Evolutionary conservation across 768 basidiomycete genomes (phyloP).

Genomic region (Leucocoprinus leucothites): DNA sequence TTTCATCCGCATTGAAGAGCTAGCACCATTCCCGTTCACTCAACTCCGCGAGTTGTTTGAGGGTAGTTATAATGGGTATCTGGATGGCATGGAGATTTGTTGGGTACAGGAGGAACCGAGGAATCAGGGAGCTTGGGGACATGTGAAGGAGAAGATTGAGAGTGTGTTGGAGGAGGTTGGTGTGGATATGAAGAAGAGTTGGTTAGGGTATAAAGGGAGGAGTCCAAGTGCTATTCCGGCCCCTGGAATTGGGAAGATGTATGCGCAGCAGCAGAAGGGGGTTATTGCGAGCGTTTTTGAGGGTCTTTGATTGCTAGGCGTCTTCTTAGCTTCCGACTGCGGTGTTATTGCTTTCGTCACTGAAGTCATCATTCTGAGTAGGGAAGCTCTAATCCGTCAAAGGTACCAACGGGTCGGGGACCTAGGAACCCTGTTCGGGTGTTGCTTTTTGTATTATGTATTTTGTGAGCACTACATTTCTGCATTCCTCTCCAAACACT

Average conservation of each 20-base stretch:
- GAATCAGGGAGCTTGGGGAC: conserved; percentile 81
- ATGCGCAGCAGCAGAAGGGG: conserved; percentile 59
- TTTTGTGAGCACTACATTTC: too few relatives aligned
- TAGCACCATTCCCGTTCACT: conserved; percentile 83
- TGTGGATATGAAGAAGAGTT: conserved; percentile 18
- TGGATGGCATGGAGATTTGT: conserved; percentile 35
- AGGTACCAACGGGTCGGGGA: too few relatives aligned
- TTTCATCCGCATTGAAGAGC: conserved; percentile 78
- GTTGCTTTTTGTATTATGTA: too few relatives aligned
- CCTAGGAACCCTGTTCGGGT: too few relatives aligned
- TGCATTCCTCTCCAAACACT: too few relatives aligned
- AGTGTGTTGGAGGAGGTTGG: conserved; percentile 43
- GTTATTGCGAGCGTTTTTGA: conserved; percentile 60
- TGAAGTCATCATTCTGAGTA: too few relatives aligned
- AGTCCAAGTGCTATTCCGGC: conserved; percentile 72
- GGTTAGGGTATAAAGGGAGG: conserved; percentile 60
- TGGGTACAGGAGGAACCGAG: conserved; percentile 89
- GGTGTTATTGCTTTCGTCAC: too few relatives aligned
- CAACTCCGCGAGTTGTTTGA: conserved; percentile 43
- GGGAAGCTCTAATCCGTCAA: too few relatives aligned
- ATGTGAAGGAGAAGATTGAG: conserved; percentile 58
- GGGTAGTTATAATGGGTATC: conserved; percentile 30
- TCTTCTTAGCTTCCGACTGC: background rate
- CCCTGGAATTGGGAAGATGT: conserved; percentile 70
- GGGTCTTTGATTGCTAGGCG: conserved; percentile 25